phyloP scores from a whole-genome alignment of 805 yeast species.

The Wickerhamiella spandovensis region DNA sequence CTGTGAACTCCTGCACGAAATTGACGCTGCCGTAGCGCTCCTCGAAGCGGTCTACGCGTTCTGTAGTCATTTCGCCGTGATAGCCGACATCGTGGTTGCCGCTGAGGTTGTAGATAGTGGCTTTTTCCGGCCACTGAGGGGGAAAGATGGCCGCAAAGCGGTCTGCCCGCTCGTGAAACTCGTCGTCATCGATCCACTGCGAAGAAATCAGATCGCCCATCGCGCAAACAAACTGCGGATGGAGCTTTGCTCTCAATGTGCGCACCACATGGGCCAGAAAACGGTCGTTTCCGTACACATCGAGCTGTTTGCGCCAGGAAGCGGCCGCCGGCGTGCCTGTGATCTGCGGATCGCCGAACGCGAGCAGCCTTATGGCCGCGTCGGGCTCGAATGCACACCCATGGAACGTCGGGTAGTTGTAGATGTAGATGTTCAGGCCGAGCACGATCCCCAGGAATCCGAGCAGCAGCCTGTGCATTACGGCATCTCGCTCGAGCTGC shows the following conservation, averaged over 20 bases:
- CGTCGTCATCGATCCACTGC: conserved; percentile 88
- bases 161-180: conserved; percentile 65
- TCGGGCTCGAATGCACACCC: conserved; percentile 14
- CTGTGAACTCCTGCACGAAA: conserved; percentile 49
- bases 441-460: not conserved
- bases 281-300: conserved; percentile 79
- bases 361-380: conserved; percentile 48
- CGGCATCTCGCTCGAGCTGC: no score
- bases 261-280: conserved; percentile 74
- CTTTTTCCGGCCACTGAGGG: conserved; percentile 1
- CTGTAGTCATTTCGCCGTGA: conserved; percentile 86
- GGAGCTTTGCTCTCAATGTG: conserved; percentile 46
- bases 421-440: conserved; percentile 47
- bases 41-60: conserved; percentile 70
- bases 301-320: conserved; percentile 58
- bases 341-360: conserved; percentile 96
- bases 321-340: conserved; percentile 73
- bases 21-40: conserved; percentile 73
- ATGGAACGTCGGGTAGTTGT: conserved; percentile 37
- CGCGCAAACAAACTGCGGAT: conserved; percentile 73
- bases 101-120: conserved; percentile 56
- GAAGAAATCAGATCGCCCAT: conserved; percentile 89
- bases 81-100: conserved; percentile 97
- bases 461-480: not conserved
- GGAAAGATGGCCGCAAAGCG: conserved; percentile 34